A percentile compares a stretch with the other conserved stretches of the same genome.
phyloP scores from a whole-genome alignment of 2,329 filamentous ascomycete species.

The Fusarium algeriense region DNA sequence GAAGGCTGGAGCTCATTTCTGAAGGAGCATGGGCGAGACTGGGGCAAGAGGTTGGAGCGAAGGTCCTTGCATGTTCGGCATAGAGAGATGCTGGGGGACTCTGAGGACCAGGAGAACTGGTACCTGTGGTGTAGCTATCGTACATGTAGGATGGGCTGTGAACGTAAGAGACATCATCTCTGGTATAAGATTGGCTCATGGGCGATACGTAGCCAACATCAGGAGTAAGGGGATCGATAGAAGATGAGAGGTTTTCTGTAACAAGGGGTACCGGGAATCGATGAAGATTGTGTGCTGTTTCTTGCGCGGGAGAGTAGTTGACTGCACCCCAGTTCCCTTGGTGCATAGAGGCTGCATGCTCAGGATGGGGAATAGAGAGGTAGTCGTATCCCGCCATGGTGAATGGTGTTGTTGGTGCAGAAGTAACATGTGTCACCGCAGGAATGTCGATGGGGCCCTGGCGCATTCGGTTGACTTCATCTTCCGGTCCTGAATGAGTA shows the following conservation, averaged over 20 bases:
- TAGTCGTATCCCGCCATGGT: constrained; percentile 59
- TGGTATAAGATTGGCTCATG: constrained; percentile 67
- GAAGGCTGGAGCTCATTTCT: constrained; percentile 70
- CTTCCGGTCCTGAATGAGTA: constrained; percentile 48
- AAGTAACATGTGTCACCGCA: constrained; percentile 50
- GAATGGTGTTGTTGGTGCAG: constrained; percentile 60
- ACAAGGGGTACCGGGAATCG: constrained; percentile 62
- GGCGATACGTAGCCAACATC: constrained; percentile 74
- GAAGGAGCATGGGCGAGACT: constrained; percentile 71
- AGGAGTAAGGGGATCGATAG: constrained; percentile 68
- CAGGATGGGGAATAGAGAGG: constrained; percentile 63
- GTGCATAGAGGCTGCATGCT: constrained; percentile 55
- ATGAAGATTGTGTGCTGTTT: constrained; percentile 56
- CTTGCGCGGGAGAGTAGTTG: constrained; percentile 59
- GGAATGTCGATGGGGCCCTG: constrained; percentile 55
- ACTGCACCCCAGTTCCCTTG: constrained; percentile 62
- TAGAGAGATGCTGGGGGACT: constrained; percentile 68
- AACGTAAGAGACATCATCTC: constrained; percentile 68
- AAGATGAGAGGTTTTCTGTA: constrained; percentile 64
- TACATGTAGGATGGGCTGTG: constrained; percentile 69
- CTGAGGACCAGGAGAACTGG: constrained; percentile 66
- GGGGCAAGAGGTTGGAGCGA: constrained; percentile 71
- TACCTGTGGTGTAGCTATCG: constrained; percentile 64
- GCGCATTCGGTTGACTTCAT: constrained; percentile 49
- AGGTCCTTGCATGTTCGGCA: constrained; percentile 62